phyloP scores from a whole-genome alignment of 352 stramenopile species.

The Globisporangium nunn region DNA sequence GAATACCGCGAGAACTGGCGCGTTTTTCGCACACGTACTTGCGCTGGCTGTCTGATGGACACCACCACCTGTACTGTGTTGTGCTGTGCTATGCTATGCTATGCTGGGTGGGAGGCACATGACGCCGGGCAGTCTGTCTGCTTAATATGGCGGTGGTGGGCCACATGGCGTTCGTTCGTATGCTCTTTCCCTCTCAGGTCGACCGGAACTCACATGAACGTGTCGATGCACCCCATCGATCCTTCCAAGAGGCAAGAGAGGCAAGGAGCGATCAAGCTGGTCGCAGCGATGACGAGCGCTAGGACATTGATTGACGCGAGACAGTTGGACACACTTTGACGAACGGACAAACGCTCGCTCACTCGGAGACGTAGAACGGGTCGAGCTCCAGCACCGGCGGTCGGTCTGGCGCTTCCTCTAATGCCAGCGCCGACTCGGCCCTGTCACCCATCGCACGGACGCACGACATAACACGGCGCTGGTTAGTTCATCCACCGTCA shows the following conservation, averaged over 20 bases:
- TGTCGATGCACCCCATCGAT: too few species aligned
- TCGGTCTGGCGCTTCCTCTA: slow-evolving; percentile 15
- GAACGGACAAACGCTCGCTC: background rate
- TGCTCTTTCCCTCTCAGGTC: too few species aligned
- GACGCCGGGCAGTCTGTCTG: too few species aligned
- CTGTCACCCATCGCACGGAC: background rate
- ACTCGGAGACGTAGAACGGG: slow-evolving; percentile 26
- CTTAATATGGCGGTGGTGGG: too few species aligned
- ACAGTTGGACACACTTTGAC: background rate
- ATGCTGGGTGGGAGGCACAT: too few species aligned
- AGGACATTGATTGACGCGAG: background rate
- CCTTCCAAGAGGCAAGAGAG: too few species aligned
- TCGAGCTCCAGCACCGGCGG: slow-evolving; percentile 33
- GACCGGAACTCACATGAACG: too few species aligned
- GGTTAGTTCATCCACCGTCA: slow-evolving; percentile 7
- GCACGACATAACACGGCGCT: background rate
- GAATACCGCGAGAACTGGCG: background rate
- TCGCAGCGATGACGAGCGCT: background rate
- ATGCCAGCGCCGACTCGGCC: slow-evolving; percentile 13
- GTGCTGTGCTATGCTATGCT: too few species aligned
- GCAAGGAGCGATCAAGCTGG: too few species aligned
- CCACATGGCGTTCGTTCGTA: too few species aligned
- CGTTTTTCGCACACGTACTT: background rate
- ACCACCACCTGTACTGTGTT: too few species aligned
- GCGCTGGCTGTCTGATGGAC: background rate